These are phyloP conservation scores for Diaporthe amygdali DNA, from an alignment of 2,329 filamentous ascomycete species.

Conservation along the genomic window DNA sequence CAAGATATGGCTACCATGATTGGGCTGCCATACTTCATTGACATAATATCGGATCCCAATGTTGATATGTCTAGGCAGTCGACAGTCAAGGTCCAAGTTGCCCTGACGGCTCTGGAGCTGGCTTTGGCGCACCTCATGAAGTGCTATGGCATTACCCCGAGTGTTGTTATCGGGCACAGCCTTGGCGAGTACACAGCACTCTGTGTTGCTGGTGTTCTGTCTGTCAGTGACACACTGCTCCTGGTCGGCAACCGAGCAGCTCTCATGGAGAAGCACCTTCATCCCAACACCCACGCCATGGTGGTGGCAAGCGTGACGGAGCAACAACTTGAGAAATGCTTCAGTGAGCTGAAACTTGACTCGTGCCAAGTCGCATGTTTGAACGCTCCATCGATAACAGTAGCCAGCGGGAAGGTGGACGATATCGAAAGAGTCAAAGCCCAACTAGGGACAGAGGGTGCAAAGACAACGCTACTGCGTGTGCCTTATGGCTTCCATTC, in stretches of 20 bases:
- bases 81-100: background rate
- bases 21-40: background rate
- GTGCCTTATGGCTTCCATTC: constrained; percentile 61
- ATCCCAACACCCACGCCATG: constrained; percentile 68
- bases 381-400: constrained; percentile 76
- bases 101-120: constrained; percentile 46
- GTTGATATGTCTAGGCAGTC: background rate
- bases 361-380: constrained; percentile 66
- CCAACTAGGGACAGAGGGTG: constrained; percentile 25
- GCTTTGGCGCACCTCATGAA: background rate
- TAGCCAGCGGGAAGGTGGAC: constrained; percentile 56
- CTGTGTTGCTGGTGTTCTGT: constrained; percentile 73
- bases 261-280: constrained; percentile 68
- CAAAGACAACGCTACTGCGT: constrained; percentile 50
- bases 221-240: constrained; percentile 72
- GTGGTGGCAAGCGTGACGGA: constrained; percentile 43
- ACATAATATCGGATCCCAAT: background rate
- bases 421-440: background rate
- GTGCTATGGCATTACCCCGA: background rate
- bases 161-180: background rate
- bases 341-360: constrained; percentile 51
- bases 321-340: constrained; percentile 35
- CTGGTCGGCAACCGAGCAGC: constrained; percentile 71
- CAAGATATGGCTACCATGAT: constrained; percentile 24
- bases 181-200: constrained; percentile 68